A percentile compares a stretch with the other conserved stretches of the same genome.
Conservation (phyloP, 169 alveolate genomes). For the Plasmodium coatneyi region DNA sequence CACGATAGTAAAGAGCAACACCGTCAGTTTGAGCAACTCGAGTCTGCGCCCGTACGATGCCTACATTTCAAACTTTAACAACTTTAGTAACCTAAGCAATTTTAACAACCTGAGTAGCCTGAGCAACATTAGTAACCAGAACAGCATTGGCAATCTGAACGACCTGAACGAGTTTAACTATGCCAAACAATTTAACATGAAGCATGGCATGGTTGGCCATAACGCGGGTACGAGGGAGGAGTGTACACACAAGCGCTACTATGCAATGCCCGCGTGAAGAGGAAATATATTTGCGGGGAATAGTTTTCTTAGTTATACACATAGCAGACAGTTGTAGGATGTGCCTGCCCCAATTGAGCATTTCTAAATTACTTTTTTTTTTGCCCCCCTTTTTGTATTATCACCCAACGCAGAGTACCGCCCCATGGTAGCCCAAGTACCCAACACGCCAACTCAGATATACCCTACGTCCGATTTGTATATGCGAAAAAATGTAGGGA, state of each 20-base stretch:
- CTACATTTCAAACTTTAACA: constrained; percentile 34
- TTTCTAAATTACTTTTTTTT: not conserved
- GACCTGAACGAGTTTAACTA: not conserved
- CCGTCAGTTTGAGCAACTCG: constrained; percentile 8
- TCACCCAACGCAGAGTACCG: constrained; percentile 7
- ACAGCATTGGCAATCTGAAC: not conserved
- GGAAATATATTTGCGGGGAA: not conserved
- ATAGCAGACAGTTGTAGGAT: not conserved
- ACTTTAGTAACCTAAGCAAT: not conserved
- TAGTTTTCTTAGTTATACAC: not conserved
- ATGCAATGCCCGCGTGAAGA: not conserved
- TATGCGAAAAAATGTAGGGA: constrained; percentile 36
- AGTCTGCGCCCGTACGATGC: constrained; percentile 53
- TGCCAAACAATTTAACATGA: not conserved
- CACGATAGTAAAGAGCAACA: constrained; percentile 11
- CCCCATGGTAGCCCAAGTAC: constrained; percentile 14
- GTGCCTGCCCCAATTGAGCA: not conserved
- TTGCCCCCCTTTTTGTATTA: not conserved
- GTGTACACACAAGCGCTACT: not conserved
- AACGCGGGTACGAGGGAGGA: constrained; percentile 34
- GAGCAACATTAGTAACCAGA: not conserved
- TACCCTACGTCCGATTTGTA: constrained; percentile 13
- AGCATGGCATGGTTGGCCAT: constrained; percentile 38
- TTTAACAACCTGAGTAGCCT: not conserved
- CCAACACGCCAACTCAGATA: constrained; percentile 22